Evolutionary conservation across 345 rosid species (phyloP), one percentile per base, ranked within the genome.

Genomic region (Citrus glauca): DNA sequence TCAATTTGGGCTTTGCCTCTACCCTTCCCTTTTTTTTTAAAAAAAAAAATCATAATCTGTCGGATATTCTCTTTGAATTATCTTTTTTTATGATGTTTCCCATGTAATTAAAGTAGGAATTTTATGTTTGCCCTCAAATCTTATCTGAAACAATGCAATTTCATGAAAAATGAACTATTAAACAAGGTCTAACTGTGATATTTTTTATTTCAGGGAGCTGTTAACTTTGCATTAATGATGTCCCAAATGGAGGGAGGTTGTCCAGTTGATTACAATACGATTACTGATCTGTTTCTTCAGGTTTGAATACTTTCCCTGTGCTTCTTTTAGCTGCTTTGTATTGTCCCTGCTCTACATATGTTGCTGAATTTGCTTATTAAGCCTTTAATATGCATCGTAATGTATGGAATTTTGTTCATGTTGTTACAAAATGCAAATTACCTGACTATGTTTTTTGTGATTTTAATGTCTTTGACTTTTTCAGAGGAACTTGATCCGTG

Each of bases 171-270:
- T 0, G 37, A 60, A 38, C 9, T 66, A 45, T 64, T 61, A 13
- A 38, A 8, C 40, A 42, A 24, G 42, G 70, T 63, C 25, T 79
- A 32, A 53, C 64, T 20, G 14, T 62, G 70, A 55, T 38, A 38
- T 45, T 35, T 79, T 76, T 14, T 74, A 66, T 76, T 84, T 74
- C 82, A 97, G 99, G 99, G 99, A 66, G 99, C 99, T 67, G 98
- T 90, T 67, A 94, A 97, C 85, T 97, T 97, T 90, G 98, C 99
- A 53, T 82, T 94, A 85, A 97, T 93, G 99, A 97, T 97, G 99
- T 94, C 99, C 65, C 98, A 97, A 89, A 97, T 97, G 99, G 98
- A 94, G 86, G 99, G 97, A 66, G 99, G 99, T 60, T 93, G 97
- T 82, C 98, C 99, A 20, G 84, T 97, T 82, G 99, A 97, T 82